These are phyloP conservation scores for Luvunga scandens DNA, from an alignment of 345 rosid species.

Conservation along the genomic window DNA sequence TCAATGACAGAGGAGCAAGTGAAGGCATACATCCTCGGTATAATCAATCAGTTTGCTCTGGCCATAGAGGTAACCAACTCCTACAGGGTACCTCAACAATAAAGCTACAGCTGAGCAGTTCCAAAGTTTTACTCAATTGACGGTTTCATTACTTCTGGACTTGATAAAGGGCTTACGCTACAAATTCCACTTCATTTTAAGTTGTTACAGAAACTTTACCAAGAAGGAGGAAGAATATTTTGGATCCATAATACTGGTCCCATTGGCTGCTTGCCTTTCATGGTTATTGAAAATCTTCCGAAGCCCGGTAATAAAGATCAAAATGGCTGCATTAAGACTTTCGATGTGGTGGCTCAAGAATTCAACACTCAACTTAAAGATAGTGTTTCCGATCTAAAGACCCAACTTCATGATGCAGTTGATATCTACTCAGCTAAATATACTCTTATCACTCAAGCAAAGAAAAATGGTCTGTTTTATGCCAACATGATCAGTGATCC, in stretches of 20 bases:
- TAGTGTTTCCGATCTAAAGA: conserved; percentile 24
- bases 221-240: conserved; percentile 32
- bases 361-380: conserved; percentile 33
- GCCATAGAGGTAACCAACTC: conserved; percentile 12
- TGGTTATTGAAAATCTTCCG: conserved; percentile 15
- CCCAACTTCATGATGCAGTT: conserved; percentile 22
- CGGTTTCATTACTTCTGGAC: not conserved
- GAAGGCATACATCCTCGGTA: conserved; percentile 14
- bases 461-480: conserved; percentile 18
- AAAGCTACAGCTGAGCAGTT: not conserved
- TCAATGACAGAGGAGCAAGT: conserved; percentile 11
- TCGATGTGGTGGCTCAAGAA: conserved; percentile 25
- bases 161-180: too few species aligned
- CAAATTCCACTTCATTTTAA: not conserved
- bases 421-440: conserved; percentile 40
- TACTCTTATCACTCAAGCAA: conserved; percentile 20
- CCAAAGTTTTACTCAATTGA: not conserved
- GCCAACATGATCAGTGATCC: not conserved
- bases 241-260: conserved; percentile 57
- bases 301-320: conserved; percentile 14
- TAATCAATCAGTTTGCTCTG: conserved; percentile 14
- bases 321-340: conserved; percentile 30
- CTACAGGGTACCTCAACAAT: not conserved
- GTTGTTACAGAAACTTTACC: conserved; percentile 13
- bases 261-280: conserved; percentile 40